phyloP scores from a whole-genome alignment of 495 filamentous ascomycete species.

The Hypoxylon subgilvum region DNA sequence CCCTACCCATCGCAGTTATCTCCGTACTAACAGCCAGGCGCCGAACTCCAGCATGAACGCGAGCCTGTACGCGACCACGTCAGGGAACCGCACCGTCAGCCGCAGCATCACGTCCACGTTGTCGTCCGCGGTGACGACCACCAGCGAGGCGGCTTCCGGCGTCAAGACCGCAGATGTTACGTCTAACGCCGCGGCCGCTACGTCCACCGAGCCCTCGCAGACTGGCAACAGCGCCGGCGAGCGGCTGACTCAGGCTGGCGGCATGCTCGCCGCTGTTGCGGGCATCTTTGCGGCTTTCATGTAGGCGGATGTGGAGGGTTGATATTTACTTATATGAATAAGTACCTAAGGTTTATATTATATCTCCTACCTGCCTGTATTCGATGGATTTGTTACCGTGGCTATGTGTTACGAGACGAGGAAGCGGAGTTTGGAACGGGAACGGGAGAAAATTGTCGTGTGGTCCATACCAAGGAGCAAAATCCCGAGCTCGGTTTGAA shows the following conservation, averaged over 20 bases:
- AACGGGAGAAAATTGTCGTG: no score
- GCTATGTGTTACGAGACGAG: no score
- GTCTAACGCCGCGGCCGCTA: neutral
- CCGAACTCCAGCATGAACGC: conserved; percentile 23
- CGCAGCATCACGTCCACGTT: conserved; percentile 10
- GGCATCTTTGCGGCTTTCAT: conserved; percentile 10
- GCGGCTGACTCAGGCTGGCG: neutral
- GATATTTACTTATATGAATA: neutral
- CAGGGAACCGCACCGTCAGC: conserved; percentile 16
- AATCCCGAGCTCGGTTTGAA: no score
- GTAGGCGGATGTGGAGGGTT: neutral
- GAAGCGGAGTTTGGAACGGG: no score
- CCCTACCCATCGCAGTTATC: neutral
- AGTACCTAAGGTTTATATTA: neutral
- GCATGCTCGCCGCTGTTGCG: conserved; percentile 12
- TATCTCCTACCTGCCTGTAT: no score
- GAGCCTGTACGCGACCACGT: conserved; percentile 25
- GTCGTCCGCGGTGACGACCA: conserved; percentile 4
- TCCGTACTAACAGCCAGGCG: neutral
- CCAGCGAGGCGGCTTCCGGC: neutral
- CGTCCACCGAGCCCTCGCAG: neutral
- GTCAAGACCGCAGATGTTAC: conserved; percentile 13
- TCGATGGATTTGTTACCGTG: no score
- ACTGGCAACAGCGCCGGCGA: conserved; percentile 18
- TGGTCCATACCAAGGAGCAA: no score